Conservation (phyloP, 1,284 basidiomycete genomes). For the Meira nashicola region DNA sequence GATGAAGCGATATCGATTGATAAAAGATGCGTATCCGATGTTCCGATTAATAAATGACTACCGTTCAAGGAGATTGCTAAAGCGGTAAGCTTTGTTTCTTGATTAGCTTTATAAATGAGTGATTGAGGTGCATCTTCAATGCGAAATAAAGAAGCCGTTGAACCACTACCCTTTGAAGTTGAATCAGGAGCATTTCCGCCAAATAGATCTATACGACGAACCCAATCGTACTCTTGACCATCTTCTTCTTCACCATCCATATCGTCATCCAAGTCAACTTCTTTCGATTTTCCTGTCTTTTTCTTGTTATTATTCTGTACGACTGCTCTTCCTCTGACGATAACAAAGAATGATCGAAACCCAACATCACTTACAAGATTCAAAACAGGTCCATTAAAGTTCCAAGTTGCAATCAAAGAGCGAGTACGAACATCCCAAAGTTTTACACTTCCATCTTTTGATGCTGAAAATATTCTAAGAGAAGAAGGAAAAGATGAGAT, state of each 20-base stretch:
- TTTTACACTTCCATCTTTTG: slow-evolving; percentile 5
- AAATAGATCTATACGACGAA: slow-evolving; percentile 1
- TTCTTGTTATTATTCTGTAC: not conserved
- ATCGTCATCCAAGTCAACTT: not conserved
- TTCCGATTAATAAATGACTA: slow-evolving; percentile 8
- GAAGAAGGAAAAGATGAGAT: slow-evolving; percentile 8
- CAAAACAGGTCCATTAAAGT: not conserved
- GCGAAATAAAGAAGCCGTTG: not conserved
- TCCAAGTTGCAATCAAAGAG: slow-evolving; percentile 3
- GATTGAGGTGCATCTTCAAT: too few relatives aligned
- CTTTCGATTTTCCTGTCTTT: not conserved
- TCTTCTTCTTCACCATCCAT: not conserved
- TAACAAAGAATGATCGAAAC: slow-evolving; percentile 7
- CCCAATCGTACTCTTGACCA: not conserved
- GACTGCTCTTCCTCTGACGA: not conserved
- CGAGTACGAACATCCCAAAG: slow-evolving; percentile 5
- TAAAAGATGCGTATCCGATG: not conserved
- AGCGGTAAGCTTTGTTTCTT: not conserved
- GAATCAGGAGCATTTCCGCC: not conserved
- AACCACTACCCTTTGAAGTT: not conserved
- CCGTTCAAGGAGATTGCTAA: not conserved
- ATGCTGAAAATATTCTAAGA: not conserved
- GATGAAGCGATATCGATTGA: slow-evolving; percentile 2
- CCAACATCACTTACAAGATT: slow-evolving; percentile 4
- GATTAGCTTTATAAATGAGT: too few relatives aligned